Base-by-base conservation (phyloP, 768 basidiomycete species). In the Leccinum boreale region DNA sequence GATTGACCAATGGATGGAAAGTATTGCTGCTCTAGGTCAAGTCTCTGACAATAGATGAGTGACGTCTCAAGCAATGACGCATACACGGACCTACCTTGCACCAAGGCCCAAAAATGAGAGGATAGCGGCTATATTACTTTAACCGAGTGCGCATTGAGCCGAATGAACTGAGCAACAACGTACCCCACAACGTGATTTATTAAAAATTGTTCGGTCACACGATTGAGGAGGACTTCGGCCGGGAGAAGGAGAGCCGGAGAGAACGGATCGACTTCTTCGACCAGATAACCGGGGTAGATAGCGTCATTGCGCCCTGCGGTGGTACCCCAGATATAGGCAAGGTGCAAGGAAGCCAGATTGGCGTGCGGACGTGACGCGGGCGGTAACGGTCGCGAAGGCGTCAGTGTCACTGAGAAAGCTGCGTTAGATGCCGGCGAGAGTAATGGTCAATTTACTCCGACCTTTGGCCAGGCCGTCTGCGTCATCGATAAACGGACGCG, bases 81-180 rank as follows among this genome's bases (percentile, higher is more conserved):
- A 54, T 57, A 59, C 49, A 55, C 46, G 53, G 44, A 68, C 70
- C 55, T 74, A 86, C 89, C 76, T 79, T 78, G 66, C 78, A 76
- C 84, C 85, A 85, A 26, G 77, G 70, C 3, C 90, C 90, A 68
- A 92, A 92, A 56, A 91, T 81, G 39, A 90, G 75, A 21, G 90
- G 90, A 73, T 91, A 90, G 3, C 85, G 84, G 65, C 90, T 92
- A 62, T 31, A 44, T 35, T 12, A 31, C 29, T 28, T 28, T 33
- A 21, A 47, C 67, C 21, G 19, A 55, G 35, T 52, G 35, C 31
- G 61, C 50, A 60, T 63, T 58, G 52, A 53, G 55, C 36, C 58
- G 45, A 49, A 42, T 21, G 6, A 33, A 39, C 53, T 23, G 51
- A 57, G 50, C 24, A 52, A 36, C 17, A 24, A 70, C 77, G 45